Percentiles rank a stretch among this genome's conserved stretches.
Conservation (phyloP, 768 basidiomycete genomes). For the Psilocybe cyanescens region DNA sequence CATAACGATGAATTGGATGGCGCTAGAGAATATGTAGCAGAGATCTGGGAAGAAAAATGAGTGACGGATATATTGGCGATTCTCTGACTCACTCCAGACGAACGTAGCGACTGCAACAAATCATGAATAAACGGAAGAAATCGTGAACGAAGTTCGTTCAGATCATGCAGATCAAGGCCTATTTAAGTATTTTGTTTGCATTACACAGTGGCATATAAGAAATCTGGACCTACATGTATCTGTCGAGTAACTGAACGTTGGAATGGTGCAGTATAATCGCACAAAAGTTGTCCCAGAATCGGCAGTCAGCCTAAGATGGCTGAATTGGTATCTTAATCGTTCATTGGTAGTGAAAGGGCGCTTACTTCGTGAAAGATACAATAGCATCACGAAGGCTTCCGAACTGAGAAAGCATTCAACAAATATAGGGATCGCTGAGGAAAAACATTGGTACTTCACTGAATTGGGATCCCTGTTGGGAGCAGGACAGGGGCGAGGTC, state of each 20-base stretch:
- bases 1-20: conserved; percentile 65
- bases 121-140: conserved; percentile 68
- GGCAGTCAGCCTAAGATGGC: conserved; percentile 46
- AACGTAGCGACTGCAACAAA: conserved; percentile 59
- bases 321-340: background rate
- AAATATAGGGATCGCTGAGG: background rate
- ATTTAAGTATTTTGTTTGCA: background rate
- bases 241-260: conserved; percentile 64
- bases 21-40: conserved; percentile 64
- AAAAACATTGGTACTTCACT: conserved; percentile 10
- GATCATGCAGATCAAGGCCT: conserved; percentile 72
- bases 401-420: conserved; percentile 36
- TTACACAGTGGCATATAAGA: background rate
- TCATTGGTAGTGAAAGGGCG: conserved; percentile 3
- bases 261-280: conserved; percentile 66
- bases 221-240: conserved; percentile 52
- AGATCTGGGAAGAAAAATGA: conserved; percentile 43
- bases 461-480: conserved; percentile 13
- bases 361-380: conserved; percentile 64
- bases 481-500: conserved; percentile 5
- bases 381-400: conserved; percentile 60
- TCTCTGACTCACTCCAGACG: conserved; percentile 53
- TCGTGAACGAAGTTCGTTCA: conserved; percentile 65
- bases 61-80: background rate
- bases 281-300: conserved; percentile 51